Base-by-base conservation (phyloP, 331 rosid genomes). In the Arachis monticola region DNA sequence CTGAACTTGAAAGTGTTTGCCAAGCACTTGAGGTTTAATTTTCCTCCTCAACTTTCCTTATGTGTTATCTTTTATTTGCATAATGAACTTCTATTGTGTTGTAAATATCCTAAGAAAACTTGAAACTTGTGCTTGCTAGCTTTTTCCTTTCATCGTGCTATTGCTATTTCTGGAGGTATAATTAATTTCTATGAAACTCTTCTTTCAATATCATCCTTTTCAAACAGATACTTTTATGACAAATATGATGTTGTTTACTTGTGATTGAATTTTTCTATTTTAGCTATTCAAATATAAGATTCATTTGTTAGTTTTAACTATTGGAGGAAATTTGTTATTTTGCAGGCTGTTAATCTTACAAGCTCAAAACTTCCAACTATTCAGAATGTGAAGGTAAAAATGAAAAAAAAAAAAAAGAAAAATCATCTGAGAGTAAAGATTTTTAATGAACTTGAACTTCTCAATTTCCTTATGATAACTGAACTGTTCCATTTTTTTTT, bases 301-400 rank as follows among this genome's bases (percentile, higher is more conserved):
- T 69, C 47, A 44, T 78, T 14, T 73, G 45, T 62, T 62, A 59
- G 71, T 77, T 69, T 69, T 64, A 53, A 35, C 83, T 75, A 87
- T 67, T 13, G 64, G 74, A 52, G 71, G 53, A 72, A 63, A 60
- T 62, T 71, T 82, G 74, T 74, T 69, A 45, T 77, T 61, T 71
- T 87, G 92, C 92, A 92, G 99, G 98, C 91, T 74, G 91, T 95
- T 76, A 83, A 92, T 86, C 97, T 95, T 64, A 73, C 76, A 80
- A 86, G 96, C 82, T 86, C 85, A 3, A 86, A 85, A 70, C 82
- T 80, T 71, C 77, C 78, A 69, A 74, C 81, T 72, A 67, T 75
- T 74, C 85, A 79, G 75, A 75, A 77, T 75, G 75, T 76, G 69
- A 84, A 87, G 96, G 99, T 92, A 81, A 77, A 63, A 35, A 3